A percentile compares a stretch with the other conserved stretches of the same genome.
phyloP scores from a whole-genome alignment of 1,284 basidiomycete genomes.

The Ustilago cynodontis region DNA sequence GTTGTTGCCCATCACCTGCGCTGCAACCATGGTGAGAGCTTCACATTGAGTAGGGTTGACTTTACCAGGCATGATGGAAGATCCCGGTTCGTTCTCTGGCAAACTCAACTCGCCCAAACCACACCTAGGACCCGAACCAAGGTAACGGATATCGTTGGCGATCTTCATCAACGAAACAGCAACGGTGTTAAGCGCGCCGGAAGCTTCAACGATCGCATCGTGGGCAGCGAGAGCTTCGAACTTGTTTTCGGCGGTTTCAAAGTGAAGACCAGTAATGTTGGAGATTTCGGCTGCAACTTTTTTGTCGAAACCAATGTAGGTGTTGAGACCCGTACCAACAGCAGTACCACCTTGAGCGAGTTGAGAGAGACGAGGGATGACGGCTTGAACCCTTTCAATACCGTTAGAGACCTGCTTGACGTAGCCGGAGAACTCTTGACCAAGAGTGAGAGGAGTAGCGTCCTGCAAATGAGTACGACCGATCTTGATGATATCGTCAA shows the following conservation, averaged over 20 bases:
- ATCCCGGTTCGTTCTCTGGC: slow-evolving; percentile 99
- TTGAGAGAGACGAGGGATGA: slow-evolving; percentile 86
- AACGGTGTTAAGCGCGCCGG: slow-evolving; percentile 93
- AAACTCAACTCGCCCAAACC: slow-evolving; percentile 93
- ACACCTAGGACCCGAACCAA: slow-evolving; percentile 96
- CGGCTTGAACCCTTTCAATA: slow-evolving; percentile 85
- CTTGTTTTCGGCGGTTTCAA: slow-evolving; percentile 99
- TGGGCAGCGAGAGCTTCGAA: slow-evolving; percentile 97
- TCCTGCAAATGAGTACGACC: slow-evolving; percentile 97
- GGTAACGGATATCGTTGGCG: slow-evolving; percentile 98
- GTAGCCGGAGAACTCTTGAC: slow-evolving; percentile 99
- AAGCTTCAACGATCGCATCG: slow-evolving; percentile 96
- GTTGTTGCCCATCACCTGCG: slow-evolving; percentile 99
- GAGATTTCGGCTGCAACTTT: slow-evolving; percentile 93
- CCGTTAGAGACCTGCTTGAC: slow-evolving; percentile 93
- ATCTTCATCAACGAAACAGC: slow-evolving; percentile 99
- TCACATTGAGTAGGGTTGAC: slow-evolving; percentile 99
- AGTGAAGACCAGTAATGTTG: slow-evolving; percentile 88
- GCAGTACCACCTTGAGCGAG: slow-evolving; percentile 99
- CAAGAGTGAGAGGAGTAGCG: slow-evolving; percentile 95
- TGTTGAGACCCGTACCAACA: slow-evolving; percentile 96
- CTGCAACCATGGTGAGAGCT: slow-evolving; percentile 95
- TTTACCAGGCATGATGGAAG: slow-evolving; percentile 99
- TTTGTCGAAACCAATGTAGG: slow-evolving; percentile 94
- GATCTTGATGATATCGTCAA: slow-evolving; percentile 86